A percentile compares a stretch with the other conserved stretches of the same genome.
These are phyloP conservation scores for Auxenochlorella protothecoides DNA, from an alignment of 139 green algal species.

Conservation along the genomic window DNA sequence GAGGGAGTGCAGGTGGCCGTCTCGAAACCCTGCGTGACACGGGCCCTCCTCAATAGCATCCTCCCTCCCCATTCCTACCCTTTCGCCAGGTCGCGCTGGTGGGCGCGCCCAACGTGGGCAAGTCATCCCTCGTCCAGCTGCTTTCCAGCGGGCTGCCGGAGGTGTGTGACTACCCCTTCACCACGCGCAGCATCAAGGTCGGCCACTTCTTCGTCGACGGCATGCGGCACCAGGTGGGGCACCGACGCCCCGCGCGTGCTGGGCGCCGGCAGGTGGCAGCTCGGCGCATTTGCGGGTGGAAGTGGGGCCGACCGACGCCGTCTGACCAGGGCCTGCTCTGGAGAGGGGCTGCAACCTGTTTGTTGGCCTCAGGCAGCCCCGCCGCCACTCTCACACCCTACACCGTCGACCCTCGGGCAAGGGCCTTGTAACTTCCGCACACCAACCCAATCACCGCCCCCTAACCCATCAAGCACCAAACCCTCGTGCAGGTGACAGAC, in stretches of 20 bases:
- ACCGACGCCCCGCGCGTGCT: too few species aligned
- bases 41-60: background rate
- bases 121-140: constrained; percentile 79
- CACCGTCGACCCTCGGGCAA: too few species aligned
- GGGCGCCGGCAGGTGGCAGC: too few species aligned
- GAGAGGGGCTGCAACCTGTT: background rate
- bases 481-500: constrained; percentile 68
- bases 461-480: too few species aligned
- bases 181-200: constrained; percentile 92
- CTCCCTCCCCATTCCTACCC: background rate
- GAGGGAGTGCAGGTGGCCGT: background rate
- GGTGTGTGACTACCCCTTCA: constrained; percentile 98
- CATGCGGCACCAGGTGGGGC: constrained; percentile 61
- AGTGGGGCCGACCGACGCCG: too few species aligned
- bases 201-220: constrained; percentile 90
- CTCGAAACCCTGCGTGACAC: too few species aligned
- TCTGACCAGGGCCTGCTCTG: too few species aligned
- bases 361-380: background rate
- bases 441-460: background rate
- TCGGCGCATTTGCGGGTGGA: too few species aligned
- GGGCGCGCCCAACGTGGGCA: constrained; percentile 90
- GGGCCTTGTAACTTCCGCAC: too few species aligned
- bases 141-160: constrained; percentile 73
- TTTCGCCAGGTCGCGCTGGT: constrained; percentile 52
- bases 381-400: too few species aligned